Evolutionary conservation across 2,329 filamentous ascomycete species (phyloP).

Genomic region (Epichloe coenophiala): DNA sequence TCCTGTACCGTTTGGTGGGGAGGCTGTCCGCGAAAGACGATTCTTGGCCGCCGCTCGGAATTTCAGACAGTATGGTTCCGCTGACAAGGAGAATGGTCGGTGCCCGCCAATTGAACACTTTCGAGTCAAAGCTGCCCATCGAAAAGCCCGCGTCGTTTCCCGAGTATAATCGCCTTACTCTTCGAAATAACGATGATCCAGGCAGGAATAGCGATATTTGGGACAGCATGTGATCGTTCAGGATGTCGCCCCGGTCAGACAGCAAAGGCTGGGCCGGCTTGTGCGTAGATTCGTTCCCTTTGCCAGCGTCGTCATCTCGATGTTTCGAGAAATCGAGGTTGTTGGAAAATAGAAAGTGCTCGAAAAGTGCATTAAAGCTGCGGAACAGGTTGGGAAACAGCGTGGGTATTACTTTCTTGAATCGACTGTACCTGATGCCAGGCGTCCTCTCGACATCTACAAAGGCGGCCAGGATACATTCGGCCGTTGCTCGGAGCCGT

Average conservation of each 20-base stretch:
- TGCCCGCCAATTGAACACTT: constrained; percentile 64
- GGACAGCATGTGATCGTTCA: constrained; percentile 49
- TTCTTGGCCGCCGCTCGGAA: constrained; percentile 36
- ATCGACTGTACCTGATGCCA: too few relatives aligned
- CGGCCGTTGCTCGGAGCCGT: too few relatives aligned
- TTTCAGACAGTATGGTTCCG: constrained; percentile 44
- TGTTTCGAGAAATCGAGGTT: too few relatives aligned
- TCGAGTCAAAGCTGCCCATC: constrained; percentile 62
- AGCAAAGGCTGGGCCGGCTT: constrained; percentile 34
- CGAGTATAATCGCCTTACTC: constrained; percentile 54
- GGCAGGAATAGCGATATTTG: constrained; percentile 64
- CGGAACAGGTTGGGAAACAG: too few relatives aligned
- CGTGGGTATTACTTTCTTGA: too few relatives aligned
- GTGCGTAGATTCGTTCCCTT: not conserved
- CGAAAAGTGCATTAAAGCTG: too few relatives aligned
- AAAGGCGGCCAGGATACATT: too few relatives aligned
- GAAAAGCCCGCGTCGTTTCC: constrained; percentile 61
- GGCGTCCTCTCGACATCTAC: too few relatives aligned
- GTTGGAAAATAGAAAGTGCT: too few relatives aligned
- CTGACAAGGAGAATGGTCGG: constrained; percentile 60
- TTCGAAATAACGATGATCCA: constrained; percentile 48
- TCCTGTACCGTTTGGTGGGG: constrained; percentile 46
- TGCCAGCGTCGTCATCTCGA: not conserved
- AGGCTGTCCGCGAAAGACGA: constrained; percentile 46
- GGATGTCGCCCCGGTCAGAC: constrained; percentile 42